These are phyloP conservation scores for Dendrocalamus sinicus DNA, from an alignment of 176 grass and related monocot genomes.

Conservation along the genomic window DNA sequence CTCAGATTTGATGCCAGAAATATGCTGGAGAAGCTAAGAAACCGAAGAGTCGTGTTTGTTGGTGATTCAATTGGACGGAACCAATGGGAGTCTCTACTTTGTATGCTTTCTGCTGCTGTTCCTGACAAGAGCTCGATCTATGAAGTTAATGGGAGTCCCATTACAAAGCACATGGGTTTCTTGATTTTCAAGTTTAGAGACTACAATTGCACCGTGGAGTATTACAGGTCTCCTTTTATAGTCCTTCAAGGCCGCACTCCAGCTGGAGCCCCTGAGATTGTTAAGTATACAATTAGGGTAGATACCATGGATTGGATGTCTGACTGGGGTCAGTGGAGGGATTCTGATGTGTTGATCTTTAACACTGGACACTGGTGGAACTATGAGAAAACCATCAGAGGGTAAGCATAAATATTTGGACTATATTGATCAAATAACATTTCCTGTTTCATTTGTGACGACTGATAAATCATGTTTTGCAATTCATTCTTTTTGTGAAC, in stretches of 20 bases:
- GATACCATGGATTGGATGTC: slow-evolving; percentile 85
- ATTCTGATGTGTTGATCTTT: slow-evolving; percentile 79
- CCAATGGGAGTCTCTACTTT: slow-evolving; percentile 94
- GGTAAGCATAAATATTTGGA: slow-evolving; percentile 45
- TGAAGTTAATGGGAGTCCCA: slow-evolving; percentile 82
- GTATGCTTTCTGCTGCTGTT: slow-evolving; percentile 70
- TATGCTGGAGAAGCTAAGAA: slow-evolving; percentile 70
- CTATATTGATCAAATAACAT: slow-evolving; percentile 13
- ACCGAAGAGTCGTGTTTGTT: slow-evolving; percentile 73
- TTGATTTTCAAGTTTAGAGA: slow-evolving; percentile 84
- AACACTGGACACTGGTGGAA: slow-evolving; percentile 98
- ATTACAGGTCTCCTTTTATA: slow-evolving; percentile 85
- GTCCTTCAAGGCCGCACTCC: slow-evolving; percentile 68
- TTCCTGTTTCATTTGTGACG: background rate
- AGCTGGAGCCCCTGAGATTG: slow-evolving; percentile 40
- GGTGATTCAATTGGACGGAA: slow-evolving; percentile 95
- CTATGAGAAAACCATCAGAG: slow-evolving; percentile 78
- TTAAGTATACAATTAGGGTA: slow-evolving; percentile 67
- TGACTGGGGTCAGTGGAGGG: slow-evolving; percentile 58
- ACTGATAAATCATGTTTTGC: background rate
- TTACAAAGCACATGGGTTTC: slow-evolving; percentile 90
- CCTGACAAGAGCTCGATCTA: slow-evolving; percentile 77
- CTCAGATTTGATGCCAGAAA: slow-evolving; percentile 67
- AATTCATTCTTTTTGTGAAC: background rate
- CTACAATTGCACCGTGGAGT: slow-evolving; percentile 91